phyloP scores from a whole-genome alignment of 768 basidiomycete species.

The Sarcomyxa edulis region DNA sequence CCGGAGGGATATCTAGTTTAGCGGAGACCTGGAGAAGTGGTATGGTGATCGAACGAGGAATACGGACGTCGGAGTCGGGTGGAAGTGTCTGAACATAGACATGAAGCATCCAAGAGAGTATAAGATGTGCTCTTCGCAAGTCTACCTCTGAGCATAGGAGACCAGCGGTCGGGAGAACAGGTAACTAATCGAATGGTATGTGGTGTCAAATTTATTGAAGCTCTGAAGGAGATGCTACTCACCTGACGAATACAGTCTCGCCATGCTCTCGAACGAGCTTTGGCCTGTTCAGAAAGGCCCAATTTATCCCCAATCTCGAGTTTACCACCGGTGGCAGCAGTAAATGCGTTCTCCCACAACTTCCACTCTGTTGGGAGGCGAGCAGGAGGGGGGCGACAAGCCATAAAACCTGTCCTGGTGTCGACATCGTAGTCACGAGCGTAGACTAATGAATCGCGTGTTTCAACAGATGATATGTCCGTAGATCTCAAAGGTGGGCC shows the following conservation, averaged over 20 bases:
- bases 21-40: slow-evolving; percentile 71
- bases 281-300: slow-evolving; percentile 28
- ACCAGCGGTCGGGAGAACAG: slow-evolving; percentile 39
- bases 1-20: slow-evolving; percentile 75
- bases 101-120: slow-evolving; percentile 70
- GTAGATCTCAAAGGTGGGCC: too few relatives aligned
- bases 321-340: slow-evolving; percentile 33
- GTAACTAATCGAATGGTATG: slow-evolving; percentile 33
- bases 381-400: slow-evolving; percentile 62
- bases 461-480: too few relatives aligned
- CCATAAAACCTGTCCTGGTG: slow-evolving; percentile 88
- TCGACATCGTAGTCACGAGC: slow-evolving; percentile 91
- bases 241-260: slow-evolving; percentile 38
- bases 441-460: too few relatives aligned
- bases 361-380: slow-evolving; percentile 52
- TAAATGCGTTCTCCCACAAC: slow-evolving; percentile 58
- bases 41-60: slow-evolving; percentile 67
- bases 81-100: slow-evolving; percentile 71
- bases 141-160: slow-evolving; percentile 46
- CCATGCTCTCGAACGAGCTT: slow-evolving; percentile 38
- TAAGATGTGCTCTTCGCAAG: slow-evolving; percentile 68
- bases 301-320: slow-evolving; percentile 53
- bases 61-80: slow-evolving; percentile 41
- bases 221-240: slow-evolving; percentile 11
- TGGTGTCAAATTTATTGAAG: background rate